These are phyloP conservation scores for Candida frijolesensis DNA, from an alignment of 1,139 yeast genomes.

Conservation along the genomic window DNA sequence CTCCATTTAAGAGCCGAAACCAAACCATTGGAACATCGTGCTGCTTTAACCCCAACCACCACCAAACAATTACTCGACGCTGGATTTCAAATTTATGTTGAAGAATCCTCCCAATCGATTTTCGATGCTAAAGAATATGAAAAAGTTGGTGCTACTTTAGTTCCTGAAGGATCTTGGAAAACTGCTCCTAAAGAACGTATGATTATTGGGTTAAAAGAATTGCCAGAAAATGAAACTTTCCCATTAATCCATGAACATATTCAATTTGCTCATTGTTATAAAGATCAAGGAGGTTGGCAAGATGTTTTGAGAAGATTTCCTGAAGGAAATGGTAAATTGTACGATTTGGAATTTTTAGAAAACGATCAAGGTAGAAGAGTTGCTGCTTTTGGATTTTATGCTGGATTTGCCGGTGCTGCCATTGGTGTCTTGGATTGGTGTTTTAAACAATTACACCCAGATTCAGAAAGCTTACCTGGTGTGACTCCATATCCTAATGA, in stretches of 20 bases:
- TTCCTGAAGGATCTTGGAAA: conserved; percentile 92
- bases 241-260: conserved; percentile 95
- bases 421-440: conserved; percentile 94
- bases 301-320: conserved; percentile 88
- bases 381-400: conserved; percentile 98
- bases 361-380: conserved; percentile 97
- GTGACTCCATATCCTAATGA: conserved; percentile 85
- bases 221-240: conserved; percentile 87
- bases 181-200: conserved; percentile 87
- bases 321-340: conserved; percentile 84
- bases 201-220: conserved; percentile 90
- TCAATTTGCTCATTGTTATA: conserved; percentile 98
- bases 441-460: conserved; percentile 74
- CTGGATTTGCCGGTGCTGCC: conserved; percentile 99
- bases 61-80: conserved; percentile 82
- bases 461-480: conserved; percentile 67
- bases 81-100: conserved; percentile 87
- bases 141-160: conserved; percentile 80
- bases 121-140: conserved; percentile 76
- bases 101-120: conserved; percentile 81
- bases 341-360: conserved; percentile 92
- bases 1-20: conserved; percentile 93
- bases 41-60: conserved; percentile 92
- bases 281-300: conserved; percentile 96
- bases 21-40: conserved; percentile 96